These are phyloP conservation scores for Suhomyces taliae DNA, from an alignment of 1,139 yeast genomes.

Conservation along the genomic window DNA sequence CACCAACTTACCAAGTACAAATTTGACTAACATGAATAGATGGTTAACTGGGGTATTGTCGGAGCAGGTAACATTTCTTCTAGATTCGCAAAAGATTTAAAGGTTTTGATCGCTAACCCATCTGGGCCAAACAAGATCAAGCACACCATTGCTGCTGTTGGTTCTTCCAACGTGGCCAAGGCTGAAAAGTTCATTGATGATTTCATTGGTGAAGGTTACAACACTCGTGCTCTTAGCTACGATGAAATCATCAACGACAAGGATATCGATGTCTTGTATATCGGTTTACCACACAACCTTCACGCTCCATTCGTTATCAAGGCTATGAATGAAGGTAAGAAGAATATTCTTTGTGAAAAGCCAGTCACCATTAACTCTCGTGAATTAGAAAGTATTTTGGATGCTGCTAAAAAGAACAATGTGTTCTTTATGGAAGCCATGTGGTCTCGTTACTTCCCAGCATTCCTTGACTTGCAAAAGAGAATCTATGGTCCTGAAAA, in stretches of 20 bases:
- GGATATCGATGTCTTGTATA: conserved; percentile 52
- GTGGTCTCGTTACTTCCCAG: conserved; percentile 66
- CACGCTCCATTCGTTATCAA: conserved; percentile 51
- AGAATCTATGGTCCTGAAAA: conserved; percentile 42
- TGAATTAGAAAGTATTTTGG: conserved; percentile 46
- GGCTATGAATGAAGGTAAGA: conserved; percentile 51
- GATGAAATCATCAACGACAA: conserved; percentile 42
- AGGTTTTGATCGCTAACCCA: conserved; percentile 20
- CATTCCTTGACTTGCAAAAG: conserved; percentile 37
- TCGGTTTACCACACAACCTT: conserved; percentile 59
- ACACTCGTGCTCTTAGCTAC: conserved; percentile 19
- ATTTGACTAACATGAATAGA: conserved; percentile 4
- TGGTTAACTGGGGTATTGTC: conserved; percentile 40
- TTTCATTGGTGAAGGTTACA: conserved; percentile 17
- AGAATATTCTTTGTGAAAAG: conserved; percentile 62
- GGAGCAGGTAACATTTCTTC: conserved; percentile 50
- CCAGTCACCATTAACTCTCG: conserved; percentile 55
- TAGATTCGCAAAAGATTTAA: conserved; percentile 39
- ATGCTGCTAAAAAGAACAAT: conserved; percentile 44
- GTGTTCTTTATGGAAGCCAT: conserved; percentile 63
- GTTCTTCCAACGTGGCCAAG: conserved; percentile 28
- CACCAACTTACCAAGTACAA: not conserved
- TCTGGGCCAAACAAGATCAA: conserved; percentile 24
- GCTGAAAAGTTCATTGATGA: conserved; percentile 28
- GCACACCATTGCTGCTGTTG: conserved; percentile 35